Percentiles rank a stretch among this genome's conserved stretches.
Evolutionary conservation across 208 protist species (phyloP).

Genomic region (Acanthamoeba culbertsoni): DNA sequence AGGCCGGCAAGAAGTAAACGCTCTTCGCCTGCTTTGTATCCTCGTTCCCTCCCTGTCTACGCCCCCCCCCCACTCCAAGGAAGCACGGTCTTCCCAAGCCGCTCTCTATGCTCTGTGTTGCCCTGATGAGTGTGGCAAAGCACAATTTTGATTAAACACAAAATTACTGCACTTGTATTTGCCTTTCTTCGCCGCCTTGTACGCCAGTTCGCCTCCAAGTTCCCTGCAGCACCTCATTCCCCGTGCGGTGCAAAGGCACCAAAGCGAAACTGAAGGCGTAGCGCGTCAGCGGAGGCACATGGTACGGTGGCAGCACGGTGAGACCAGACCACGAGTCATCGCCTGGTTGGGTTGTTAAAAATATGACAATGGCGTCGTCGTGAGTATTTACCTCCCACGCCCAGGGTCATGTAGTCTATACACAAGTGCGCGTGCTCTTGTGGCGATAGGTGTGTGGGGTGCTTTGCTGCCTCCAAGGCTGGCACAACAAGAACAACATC

Average conservation of each 20-base stretch:
- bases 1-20: conserved; percentile 1
- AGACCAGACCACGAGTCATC: conserved; percentile 38
- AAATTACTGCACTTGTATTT: no score
- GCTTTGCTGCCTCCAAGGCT: background rate
- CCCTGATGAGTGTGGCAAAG: no score
- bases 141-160: no score
- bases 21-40: no score
- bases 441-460: background rate
- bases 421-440: background rate
- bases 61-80: no score
- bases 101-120: no score
- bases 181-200: no score
- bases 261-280: background rate
- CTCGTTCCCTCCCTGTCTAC: no score
- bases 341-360: background rate
- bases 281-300: background rate
- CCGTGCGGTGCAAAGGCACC: no score
- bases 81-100: no score
- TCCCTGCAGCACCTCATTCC: background rate
- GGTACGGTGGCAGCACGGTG: background rate
- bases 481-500: background rate
- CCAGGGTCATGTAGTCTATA: background rate
- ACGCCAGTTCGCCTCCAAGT: background rate
- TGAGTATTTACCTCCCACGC: background rate
- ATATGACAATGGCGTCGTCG: background rate